Conservation (phyloP, 2,329 filamentous ascomycete species). For the Cyphellophora europaea region DNA sequence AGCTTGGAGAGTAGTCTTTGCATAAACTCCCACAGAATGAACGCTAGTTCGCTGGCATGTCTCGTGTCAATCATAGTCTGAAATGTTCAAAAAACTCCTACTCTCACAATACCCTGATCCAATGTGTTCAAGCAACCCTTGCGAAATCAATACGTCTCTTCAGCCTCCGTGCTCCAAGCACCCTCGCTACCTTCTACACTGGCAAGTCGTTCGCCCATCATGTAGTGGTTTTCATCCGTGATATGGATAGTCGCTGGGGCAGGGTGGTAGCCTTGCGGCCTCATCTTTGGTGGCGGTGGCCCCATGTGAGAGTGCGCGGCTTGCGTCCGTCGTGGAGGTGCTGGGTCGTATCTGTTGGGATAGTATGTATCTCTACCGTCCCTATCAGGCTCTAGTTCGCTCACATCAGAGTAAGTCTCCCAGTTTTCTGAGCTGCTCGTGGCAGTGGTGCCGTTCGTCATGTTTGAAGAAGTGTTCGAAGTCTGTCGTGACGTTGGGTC, state of each 20-base stretch:
- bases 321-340: conserved; percentile 22
- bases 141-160: conserved; percentile 19
- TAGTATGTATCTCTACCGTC: conserved; percentile 74
- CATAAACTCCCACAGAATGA: too few species aligned
- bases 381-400: conserved; percentile 62
- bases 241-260: conserved; percentile 4
- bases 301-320: conserved; percentile 14
- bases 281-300: conserved; percentile 27
- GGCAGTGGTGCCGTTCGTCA: conserved; percentile 40
- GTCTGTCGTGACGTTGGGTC: conserved; percentile 48
- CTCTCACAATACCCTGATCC: too few species aligned
- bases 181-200: conserved; percentile 17
- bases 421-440: conserved; percentile 83
- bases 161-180: conserved; percentile 18
- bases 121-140: too few species aligned
- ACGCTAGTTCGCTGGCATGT: too few species aligned
- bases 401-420: conserved; percentile 89
- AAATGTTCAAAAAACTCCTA: too few species aligned
- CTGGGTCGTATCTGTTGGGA: conserved; percentile 42
- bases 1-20: too few species aligned
- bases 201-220: conserved; percentile 2
- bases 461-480: conserved; percentile 53
- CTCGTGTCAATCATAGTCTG: too few species aligned
- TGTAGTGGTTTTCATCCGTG: conserved; percentile 14
- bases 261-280: conserved; percentile 13